These are phyloP conservation scores for Kwoniella sp. DNA, from an alignment of 768 basidiomycete species.

Conservation along the genomic window DNA sequence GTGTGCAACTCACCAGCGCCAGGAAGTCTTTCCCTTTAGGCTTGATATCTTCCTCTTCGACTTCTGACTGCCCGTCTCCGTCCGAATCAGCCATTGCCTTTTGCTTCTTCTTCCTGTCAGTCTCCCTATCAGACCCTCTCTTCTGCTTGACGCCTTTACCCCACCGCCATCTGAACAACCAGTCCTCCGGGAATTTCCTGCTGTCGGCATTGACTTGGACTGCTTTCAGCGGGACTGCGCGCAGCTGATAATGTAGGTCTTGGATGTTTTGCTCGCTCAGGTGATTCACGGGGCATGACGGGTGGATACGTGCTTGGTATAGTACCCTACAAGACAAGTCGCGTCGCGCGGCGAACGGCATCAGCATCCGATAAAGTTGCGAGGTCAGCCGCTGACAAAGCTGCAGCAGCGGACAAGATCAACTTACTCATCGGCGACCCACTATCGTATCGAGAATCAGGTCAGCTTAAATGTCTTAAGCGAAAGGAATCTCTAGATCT, in stretches of 20 bases:
- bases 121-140: conserved; percentile 28
- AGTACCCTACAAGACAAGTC: conserved; percentile 62
- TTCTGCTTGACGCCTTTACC: conserved; percentile 52
- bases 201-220: conserved; percentile 73
- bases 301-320: conserved; percentile 73
- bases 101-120: conserved; percentile 26
- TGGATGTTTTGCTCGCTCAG: conserved; percentile 62
- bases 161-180: conserved; percentile 56
- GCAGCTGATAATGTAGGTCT: conserved; percentile 63
- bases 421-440: conserved; percentile 68
- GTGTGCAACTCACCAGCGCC: conserved; percentile 32
- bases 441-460: conserved; percentile 47
- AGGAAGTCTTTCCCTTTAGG: conserved; percentile 39
- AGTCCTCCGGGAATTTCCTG: conserved; percentile 64
- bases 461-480: too few species aligned
- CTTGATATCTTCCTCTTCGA: conserved; percentile 37
- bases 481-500: too few species aligned
- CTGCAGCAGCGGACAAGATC: background rate
- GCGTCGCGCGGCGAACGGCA: too few species aligned
- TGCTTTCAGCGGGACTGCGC: conserved; percentile 65
- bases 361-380: too few species aligned
- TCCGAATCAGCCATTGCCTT: conserved; percentile 21
- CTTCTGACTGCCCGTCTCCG: conserved; percentile 28
- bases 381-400: conserved; percentile 57
- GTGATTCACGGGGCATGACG: conserved; percentile 67